A percentile compares a stretch with the other conserved stretches of the same genome.
Conservation (phyloP, 1,284 basidiomycete species). For the Tilletiopsis washingtonensis region DNA sequence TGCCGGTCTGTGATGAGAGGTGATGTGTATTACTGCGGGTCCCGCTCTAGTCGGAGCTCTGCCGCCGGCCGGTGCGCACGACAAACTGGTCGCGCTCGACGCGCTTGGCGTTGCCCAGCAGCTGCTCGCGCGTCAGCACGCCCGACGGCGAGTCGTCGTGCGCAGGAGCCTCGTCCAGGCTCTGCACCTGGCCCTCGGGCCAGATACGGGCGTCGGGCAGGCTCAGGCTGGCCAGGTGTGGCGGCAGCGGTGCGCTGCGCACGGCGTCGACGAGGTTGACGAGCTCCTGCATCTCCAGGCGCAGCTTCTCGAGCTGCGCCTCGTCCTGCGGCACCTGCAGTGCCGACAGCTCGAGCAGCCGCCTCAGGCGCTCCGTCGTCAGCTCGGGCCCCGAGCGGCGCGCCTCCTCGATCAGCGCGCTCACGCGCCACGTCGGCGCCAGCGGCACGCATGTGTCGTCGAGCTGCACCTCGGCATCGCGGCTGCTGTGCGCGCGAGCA, state of each 20-base stretch:
- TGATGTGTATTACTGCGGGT: no score
- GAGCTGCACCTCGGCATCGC: background rate
- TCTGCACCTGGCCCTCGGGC: conserved; percentile 1
- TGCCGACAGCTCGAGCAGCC: conserved; percentile 18
- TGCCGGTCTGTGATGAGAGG: no score
- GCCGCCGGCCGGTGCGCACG: no score
- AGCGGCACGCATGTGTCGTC: conserved; percentile 11
- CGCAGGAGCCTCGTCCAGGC: background rate
- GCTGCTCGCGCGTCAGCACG: no score
- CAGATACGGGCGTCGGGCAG: background rate
- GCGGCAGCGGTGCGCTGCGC: background rate
- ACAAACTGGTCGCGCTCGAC: no score
- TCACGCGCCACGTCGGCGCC: conserved; percentile 14
- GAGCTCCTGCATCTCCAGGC: conserved; percentile 5
- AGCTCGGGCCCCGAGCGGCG: background rate
- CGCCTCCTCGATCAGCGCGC: conserved; percentile 2
- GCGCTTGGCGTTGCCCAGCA: no score
- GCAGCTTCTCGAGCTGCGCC: conserved; percentile 9
- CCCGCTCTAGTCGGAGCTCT: no score
- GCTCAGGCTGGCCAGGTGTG: background rate
- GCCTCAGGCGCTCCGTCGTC: conserved; percentile 11
- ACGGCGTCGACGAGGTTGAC: conserved; percentile 16
- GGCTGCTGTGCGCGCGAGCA: background rate
- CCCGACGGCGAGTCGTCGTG: background rate
- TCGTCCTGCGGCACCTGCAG: conserved; percentile 8